Evolutionary conservation across 805 yeast genomes (phyloP), one percentile per base, ranked within the genome.

Genomic region (Schizosaccharomyces lindneri): DNA sequence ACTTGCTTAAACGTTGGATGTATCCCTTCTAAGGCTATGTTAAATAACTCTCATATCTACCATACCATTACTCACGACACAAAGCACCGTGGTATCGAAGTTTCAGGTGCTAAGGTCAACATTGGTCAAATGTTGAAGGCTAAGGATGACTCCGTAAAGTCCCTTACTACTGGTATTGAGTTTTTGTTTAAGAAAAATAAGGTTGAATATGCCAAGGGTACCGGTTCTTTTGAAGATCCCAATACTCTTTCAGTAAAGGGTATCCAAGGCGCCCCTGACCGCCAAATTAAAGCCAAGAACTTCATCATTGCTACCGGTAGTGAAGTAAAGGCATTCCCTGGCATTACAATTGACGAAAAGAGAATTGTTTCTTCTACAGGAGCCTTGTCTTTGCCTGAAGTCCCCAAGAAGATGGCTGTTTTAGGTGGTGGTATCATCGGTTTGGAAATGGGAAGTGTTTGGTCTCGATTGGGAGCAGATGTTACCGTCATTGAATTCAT

Each of bases 401-500:
- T 93, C 63, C 99, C 99, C 71, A 88, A 93, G 79, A 82, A 79
- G 72, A 70, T 93, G 71, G 84, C 90, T 67, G 82, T 93, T 75
- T 90, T 93, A 69, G 99, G 99, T 73, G 99, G 96, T 76, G 98
- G 99, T 79, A 90, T 93, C 76, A 93, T 93, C 72, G 99, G 99
- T 71, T 81, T 93, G 68, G 99, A 93, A 78, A 93, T 93, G 96
- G 98, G 95, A 65, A 89, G 97, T 31, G 99, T 93, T 59, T 93
- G 94, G 84, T 76, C 89, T 63, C 82, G 98, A 75, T 77, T 93
- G 69, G 99, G 99, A 57, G 77, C 95, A 55, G 88, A 93, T 76
- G 98, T 93, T 65, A 90, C 97, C 55, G 84, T 93, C 62, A 76
- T 93, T 64, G 99, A 93, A 79, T 93, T 80, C 81, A 87, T 83